Evolutionary conservation across 1,139 yeast genomes (phyloP).

Genomic region (Zygosaccharomyces pseudobailii): DNA sequence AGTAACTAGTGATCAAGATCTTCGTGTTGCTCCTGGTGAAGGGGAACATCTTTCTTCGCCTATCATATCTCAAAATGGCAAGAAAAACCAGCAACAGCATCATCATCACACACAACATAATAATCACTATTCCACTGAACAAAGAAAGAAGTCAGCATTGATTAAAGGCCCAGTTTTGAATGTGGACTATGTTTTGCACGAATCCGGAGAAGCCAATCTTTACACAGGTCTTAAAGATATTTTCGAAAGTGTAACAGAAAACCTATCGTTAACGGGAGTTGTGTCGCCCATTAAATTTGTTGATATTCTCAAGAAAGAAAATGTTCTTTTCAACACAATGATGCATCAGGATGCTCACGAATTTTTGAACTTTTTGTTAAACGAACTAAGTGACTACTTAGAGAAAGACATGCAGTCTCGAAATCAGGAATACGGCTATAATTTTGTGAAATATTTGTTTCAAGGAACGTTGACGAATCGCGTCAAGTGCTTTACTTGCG

Average conservation of each 20-base stretch:
- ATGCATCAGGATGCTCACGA: slow-evolving; percentile 99
- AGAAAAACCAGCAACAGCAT: not conserved
- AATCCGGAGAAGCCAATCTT: slow-evolving; percentile 43
- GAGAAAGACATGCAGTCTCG: slow-evolving; percentile 15
- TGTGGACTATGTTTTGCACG: slow-evolving; percentile 48
- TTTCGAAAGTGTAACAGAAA: slow-evolving; percentile 78
- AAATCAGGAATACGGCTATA: slow-evolving; percentile 25
- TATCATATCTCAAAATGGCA: not conserved
- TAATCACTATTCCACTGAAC: slow-evolving; percentile 47
- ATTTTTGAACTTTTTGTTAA: slow-evolving; percentile 79
- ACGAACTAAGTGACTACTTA: slow-evolving; percentile 71
- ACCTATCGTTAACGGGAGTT: slow-evolving; percentile 66
- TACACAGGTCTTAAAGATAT: slow-evolving; percentile 77
- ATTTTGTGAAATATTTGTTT: slow-evolving; percentile 68
- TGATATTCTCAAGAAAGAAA: slow-evolving; percentile 71
- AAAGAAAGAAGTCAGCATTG: slow-evolving; percentile 74
- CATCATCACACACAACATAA: slow-evolving; percentile 3
- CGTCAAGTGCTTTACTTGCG: slow-evolving; percentile 87
- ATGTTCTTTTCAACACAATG: slow-evolving; percentile 76
- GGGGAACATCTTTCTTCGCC: not conserved
- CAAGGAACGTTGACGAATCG: slow-evolving; percentile 85
- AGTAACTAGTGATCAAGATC: not conserved
- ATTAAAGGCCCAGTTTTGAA: slow-evolving; percentile 80
- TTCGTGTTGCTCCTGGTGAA: not conserved
- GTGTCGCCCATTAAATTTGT: slow-evolving; percentile 77